Base-by-base conservation (phyloP, 73 alveolate species). In the Vitrella brassicaformis region DNA sequence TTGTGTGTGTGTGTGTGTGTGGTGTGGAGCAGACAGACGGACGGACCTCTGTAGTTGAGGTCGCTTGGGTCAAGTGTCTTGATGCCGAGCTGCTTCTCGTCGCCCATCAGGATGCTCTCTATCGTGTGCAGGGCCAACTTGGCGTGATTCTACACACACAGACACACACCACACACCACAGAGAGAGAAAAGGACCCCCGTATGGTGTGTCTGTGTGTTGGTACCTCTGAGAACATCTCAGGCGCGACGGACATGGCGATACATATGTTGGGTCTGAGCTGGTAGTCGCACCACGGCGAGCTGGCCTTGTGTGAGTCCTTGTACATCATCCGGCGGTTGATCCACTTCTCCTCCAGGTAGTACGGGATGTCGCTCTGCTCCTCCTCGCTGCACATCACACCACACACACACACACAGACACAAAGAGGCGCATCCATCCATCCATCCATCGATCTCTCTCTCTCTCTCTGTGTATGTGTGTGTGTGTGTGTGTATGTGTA, bases 171-270 rank as follows among this genome's bases (percentile, higher is more conserved):
- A n/a, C n/a, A n/a, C n/a, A n/a, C n/a, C n/a, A n/a, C n/a, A n/a
- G n/a, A n/a, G n/a, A n/a, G n/a, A n/a, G n/a, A n/a, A n/a, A n/a
- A n/a, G n/a, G n/a, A n/a, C n/a, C n/a, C n/a, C n/a, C n/a, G n/a
- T n/a, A n/a, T n/a, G n/a, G n/a, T n/a, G 56, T 39, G 56, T 14
- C 22, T 39, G 56, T 39, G 56, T 39, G 14, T 39, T 39, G 22
- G 56, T 39, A 39, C 56, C 56, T 4, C 4, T 8, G 56, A 39
- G 14, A 93, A 93, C 66, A 93, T 85, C 80, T 93, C 98, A 0
- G 98, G 97, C 0, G 97, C 94, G 28, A 86, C 90, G 0, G 97
- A 89, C 92, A 93, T 86, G 7, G 98, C 96, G 0, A 93, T 85
- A 74, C 86, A 79, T 26, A 89, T 70, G 80, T 93, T 93, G 30